Evolutionary conservation across 1,139 yeast species (phyloP).

Genomic region (Suhomyces guaymorum): DNA sequence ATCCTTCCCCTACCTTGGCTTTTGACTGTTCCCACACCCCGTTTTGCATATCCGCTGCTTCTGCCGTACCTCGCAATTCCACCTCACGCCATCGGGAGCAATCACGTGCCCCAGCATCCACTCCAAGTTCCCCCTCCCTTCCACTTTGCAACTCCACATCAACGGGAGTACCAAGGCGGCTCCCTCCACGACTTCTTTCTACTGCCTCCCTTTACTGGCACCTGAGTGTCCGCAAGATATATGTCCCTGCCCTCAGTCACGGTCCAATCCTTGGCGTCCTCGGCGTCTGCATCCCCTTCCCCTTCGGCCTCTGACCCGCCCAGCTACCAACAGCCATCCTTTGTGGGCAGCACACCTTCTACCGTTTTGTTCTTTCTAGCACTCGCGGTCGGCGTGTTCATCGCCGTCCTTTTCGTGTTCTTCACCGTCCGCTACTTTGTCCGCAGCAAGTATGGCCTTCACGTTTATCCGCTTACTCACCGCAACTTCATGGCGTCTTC

Average conservation of each 20-base stretch:
- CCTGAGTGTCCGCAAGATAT: background rate
- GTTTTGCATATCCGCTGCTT: too few species aligned
- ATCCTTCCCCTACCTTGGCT: too few species aligned
- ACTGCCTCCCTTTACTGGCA: background rate
- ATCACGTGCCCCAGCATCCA: too few species aligned
- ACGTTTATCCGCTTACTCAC: conserved; percentile 37
- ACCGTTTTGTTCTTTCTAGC: conserved; percentile 64
- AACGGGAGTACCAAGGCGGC: too few species aligned
- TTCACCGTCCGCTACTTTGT: conserved; percentile 61
- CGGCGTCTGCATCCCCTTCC: too few species aligned
- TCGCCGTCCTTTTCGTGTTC: conserved; percentile 55
- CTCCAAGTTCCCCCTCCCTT: too few species aligned
- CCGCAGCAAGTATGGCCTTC: conserved; percentile 56
- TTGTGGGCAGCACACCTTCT: conserved; percentile 53
- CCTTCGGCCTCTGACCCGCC: conserved; percentile 1
- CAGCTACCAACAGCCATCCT: conserved; percentile 18
- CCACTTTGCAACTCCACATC: too few species aligned
- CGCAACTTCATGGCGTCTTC: conserved; percentile 4
- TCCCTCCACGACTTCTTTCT: too few species aligned
- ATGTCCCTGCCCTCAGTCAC: background rate
- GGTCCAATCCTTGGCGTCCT: background rate
- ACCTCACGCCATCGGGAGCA: too few species aligned
- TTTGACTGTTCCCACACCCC: too few species aligned
- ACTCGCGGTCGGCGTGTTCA: conserved; percentile 59
- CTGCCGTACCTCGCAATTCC: too few species aligned